Base-by-base conservation (phyloP, 176 grass and related monocot species). In the Pontederia crassipes region DNA sequence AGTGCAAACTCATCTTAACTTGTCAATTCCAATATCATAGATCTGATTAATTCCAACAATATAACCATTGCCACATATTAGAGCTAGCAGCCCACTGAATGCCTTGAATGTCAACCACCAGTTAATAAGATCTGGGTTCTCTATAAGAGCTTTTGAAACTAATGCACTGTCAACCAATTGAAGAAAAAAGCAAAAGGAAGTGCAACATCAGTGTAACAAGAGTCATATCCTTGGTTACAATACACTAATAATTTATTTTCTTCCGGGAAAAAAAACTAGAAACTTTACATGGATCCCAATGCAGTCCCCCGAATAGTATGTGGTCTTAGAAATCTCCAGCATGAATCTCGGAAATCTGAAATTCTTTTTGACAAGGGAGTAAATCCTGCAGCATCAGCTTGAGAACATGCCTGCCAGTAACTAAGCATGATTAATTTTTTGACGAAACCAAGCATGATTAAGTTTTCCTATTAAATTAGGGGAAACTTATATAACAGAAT, bases 21-120 rank as follows among this genome's bases (percentile, higher is more conserved):
- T 97, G 74, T 97, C 93, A 8, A 97, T 97, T 74, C 81, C 79
- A 66, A 97, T 85, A 45, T 97, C 93, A 75, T 86, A 97, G 65
- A 97, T 97, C 64, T 92, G 93, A 77, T 97, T 97, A 59, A 97
- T 97, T 46, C 93, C 93, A 57, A 97, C 93, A 49, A 97, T 97
- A 57, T 92, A 97, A 55, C 93, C 87, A 24, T 97, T 97, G 62
- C 93, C 93, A 13, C 84, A 97, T 14, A 97, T 69, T 29, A 97
- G 83, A 2, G 76, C 77, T 47, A 65, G 17, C 40, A 97, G 78
- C 4, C 93, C 93, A 51, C 81, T 88, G 47, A 85, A 81, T 70
- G 87, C 93, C 69, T 91, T 97, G 67, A 83, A 88, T 67, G 73
- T 49, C 61, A 91, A 83, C 73, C 81, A 65, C 93, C 87, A 97